Evolutionary conservation across 495 filamentous ascomycete genomes (phyloP).

Genomic region (Aspergillus sparsus): DNA sequence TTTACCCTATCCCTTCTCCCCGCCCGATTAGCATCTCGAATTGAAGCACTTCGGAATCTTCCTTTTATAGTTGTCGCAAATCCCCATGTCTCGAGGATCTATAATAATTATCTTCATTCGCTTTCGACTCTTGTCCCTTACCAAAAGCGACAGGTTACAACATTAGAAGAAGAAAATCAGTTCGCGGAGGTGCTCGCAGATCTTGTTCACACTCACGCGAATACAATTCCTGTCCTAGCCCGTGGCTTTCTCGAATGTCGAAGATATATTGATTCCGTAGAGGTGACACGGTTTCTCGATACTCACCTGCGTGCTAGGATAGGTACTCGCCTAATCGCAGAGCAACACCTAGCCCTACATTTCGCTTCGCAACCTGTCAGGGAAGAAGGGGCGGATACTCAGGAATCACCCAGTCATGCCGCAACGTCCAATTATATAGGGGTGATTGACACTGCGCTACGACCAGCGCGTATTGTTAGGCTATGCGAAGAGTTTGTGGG

Average conservation of each 20-base stretch:
- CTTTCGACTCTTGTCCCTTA: constrained; percentile 86
- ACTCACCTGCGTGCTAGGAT: constrained; percentile 92
- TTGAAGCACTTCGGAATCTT: constrained; percentile 86
- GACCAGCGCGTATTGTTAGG: constrained; percentile 76
- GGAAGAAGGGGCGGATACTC: constrained; percentile 30
- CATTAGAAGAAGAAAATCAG: constrained; percentile 80
- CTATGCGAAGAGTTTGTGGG: constrained; percentile 85
- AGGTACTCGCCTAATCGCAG: constrained; percentile 89
- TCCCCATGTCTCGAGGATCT: constrained; percentile 86
- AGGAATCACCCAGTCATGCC: constrained; percentile 38
- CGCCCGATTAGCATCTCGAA: constrained; percentile 89
- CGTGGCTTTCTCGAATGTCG: constrained; percentile 89
- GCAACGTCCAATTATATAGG: constrained; percentile 77
- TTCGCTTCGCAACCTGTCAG: constrained; percentile 73
- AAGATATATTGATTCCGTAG: constrained; percentile 74
- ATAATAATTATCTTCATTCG: constrained; percentile 92
- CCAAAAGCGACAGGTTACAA: constrained; percentile 73
- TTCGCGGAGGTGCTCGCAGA: constrained; percentile 93
- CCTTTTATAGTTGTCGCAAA: constrained; percentile 98
- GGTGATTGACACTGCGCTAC: constrained; percentile 92
- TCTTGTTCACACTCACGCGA: constrained; percentile 86
- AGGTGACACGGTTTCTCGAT: constrained; percentile 89
- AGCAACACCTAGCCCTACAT: constrained; percentile 95
- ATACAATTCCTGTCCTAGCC: constrained; percentile 92
- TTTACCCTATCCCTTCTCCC: constrained; percentile 93